Evolutionary conservation across 2,329 filamentous ascomycete genomes (phyloP).

Genomic region (Talaromyces piceae): DNA sequence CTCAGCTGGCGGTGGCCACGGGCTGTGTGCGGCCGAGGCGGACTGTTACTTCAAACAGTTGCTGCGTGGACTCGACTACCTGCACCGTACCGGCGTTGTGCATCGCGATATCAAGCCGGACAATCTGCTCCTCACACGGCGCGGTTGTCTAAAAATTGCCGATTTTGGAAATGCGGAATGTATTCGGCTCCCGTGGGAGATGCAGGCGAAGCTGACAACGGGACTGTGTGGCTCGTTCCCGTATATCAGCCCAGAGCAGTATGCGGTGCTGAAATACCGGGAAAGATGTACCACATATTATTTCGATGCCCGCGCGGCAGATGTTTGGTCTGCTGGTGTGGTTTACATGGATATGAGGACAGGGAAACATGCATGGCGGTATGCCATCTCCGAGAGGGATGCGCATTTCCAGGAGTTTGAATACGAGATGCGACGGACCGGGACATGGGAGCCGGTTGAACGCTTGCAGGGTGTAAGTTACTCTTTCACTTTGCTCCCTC

Average conservation of each 20-base stretch:
- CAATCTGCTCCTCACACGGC: conserved; percentile 52
- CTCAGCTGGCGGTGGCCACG: conserved; percentile 53
- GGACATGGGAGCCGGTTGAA: conserved; percentile 81
- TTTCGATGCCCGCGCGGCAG: conserved; percentile 80
- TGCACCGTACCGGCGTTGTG: conserved; percentile 85
- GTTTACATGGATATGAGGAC: conserved; percentile 96
- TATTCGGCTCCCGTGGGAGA: conserved; percentile 93
- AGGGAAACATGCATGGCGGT: conserved; percentile 79
- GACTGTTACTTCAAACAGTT: conserved; percentile 93
- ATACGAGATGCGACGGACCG: conserved; percentile 72
- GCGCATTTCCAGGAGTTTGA: conserved; percentile 83
- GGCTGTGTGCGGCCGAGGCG: conserved; percentile 64
- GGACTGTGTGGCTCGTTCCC: conserved; percentile 85
- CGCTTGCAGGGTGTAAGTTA: conserved; percentile 62
- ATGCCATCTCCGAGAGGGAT: conserved; percentile 79
- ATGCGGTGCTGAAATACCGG: conserved; percentile 29
- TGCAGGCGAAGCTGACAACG: conserved; percentile 81
- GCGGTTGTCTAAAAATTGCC: conserved; percentile 51
- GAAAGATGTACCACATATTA: conserved; percentile 52
- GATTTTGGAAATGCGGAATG: conserved; percentile 71
- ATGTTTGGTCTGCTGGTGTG: conserved; percentile 90
- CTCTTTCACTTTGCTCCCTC: neutral
- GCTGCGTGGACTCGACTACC: conserved; percentile 87
- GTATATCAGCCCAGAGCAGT: conserved; percentile 86
- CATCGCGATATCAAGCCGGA: conserved; percentile 55